A percentile compares a stretch with the other conserved stretches of the same genome.
phyloP scores from a whole-genome alignment of 2,329 filamentous ascomycete genomes.

The Seiridium cupressi region DNA sequence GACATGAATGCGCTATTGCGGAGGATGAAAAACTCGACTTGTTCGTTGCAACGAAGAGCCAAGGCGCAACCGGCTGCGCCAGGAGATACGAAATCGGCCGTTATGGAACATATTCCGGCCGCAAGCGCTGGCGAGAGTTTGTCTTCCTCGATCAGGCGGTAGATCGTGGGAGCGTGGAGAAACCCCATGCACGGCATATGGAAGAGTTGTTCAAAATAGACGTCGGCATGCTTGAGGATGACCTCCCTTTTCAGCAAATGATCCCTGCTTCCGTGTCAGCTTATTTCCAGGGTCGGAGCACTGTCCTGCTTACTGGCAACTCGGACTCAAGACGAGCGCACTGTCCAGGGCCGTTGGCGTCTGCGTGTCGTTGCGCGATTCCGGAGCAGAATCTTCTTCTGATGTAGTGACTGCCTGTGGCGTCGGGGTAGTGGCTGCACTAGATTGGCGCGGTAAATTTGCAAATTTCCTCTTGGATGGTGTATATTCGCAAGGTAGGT shows the following conservation, averaged over 20 bases:
- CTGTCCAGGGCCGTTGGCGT: conserved; percentile 1
- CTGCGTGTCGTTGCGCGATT: background rate
- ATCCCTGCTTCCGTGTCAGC: conserved; percentile 18
- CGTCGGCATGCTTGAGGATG: conserved; percentile 34
- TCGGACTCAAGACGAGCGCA: conserved; percentile 1
- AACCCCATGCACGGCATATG: conserved; percentile 37
- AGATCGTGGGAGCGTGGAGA: conserved; percentile 32
- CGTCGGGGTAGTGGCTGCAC: conserved; percentile 2
- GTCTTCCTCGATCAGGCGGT: conserved; percentile 34
- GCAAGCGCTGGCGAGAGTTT: conserved; percentile 32
- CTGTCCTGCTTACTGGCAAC: conserved; percentile 19
- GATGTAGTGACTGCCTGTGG: background rate
- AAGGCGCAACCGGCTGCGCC: conserved; percentile 31
- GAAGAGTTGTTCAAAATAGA: conserved; percentile 36
- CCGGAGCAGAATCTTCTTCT: background rate
- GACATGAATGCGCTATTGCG: conserved; percentile 31
- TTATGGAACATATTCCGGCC: conserved; percentile 36
- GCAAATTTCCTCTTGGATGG: conserved; percentile 36
- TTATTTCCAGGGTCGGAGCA: background rate
- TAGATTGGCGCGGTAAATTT: conserved; percentile 21
- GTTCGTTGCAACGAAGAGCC: conserved; percentile 33
- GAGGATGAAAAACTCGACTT: conserved; percentile 38
- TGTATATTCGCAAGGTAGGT: conserved; percentile 38
- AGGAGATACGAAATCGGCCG: conserved; percentile 33
- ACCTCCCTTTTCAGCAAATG: conserved; percentile 32